Percentiles rank a stretch among this genome's conserved stretches.
Conservation (phyloP, 306 rosid genomes). For the Oxytropis ochrocephala region DNA sequence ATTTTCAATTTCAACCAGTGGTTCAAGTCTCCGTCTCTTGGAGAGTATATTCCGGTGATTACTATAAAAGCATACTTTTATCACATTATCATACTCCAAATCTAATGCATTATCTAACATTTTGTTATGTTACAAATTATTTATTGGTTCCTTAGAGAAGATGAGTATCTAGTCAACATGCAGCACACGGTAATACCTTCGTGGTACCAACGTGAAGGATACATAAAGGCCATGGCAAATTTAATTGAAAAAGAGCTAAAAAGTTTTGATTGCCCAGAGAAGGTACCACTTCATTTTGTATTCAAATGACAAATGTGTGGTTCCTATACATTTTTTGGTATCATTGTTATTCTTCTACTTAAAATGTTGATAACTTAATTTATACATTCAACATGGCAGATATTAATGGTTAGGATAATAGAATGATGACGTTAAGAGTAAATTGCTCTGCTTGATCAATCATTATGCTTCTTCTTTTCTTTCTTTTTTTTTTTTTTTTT, state of each 20-base stretch:
- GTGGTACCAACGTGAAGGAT: conserved; percentile 98
- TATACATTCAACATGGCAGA: neutral
- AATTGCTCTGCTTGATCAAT: neutral
- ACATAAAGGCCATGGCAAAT: conserved; percentile 89
- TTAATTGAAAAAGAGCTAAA: conserved; percentile 81
- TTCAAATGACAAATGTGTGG: neutral
- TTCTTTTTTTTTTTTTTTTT: neutral
- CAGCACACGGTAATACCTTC: conserved; percentile 97
- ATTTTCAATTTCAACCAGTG: conserved; percentile 97
- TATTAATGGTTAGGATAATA: neutral
- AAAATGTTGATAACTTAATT: conserved; percentile 3
- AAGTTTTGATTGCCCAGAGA: conserved; percentile 47
- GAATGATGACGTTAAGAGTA: neutral
- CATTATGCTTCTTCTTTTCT: neutral
- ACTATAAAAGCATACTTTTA: neutral
- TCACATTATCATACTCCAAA: neutral
- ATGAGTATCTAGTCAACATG: conserved; percentile 95
- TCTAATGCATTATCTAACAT: neutral
- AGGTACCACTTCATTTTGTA: conserved; percentile 39
- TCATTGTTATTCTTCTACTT: conserved; percentile 5
- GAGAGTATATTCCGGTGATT: conserved; percentile 90
- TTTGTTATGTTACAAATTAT: conserved; percentile 15
- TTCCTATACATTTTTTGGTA: neutral
- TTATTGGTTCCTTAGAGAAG: conserved; percentile 59
- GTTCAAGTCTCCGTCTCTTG: conserved; percentile 93